A percentile compares a stretch with the other conserved stretches of the same genome.
Evolutionary conservation across 257 asterid species (phyloP).

Genomic region (Gardenia jasminoides): DNA sequence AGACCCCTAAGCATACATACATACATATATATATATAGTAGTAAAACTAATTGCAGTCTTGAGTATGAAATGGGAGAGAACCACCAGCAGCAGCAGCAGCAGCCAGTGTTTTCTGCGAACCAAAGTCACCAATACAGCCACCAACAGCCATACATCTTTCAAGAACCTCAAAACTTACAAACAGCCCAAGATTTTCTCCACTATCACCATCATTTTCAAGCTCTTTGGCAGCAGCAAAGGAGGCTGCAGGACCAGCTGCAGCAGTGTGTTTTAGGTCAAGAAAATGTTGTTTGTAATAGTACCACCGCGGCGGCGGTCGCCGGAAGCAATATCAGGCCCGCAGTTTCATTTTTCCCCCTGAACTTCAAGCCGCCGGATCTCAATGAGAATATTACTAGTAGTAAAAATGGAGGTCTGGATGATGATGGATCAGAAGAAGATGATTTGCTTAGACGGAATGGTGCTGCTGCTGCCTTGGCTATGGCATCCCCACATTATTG

Average conservation of each 20-base stretch:
- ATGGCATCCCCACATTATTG: conserved; percentile 40
- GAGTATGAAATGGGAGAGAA: conserved; percentile 42
- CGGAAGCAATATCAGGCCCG: neutral
- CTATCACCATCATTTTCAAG: conserved; percentile 29
- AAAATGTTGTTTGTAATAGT: neutral
- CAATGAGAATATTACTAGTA: conserved; percentile 10
- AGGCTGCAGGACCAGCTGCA: conserved; percentile 9
- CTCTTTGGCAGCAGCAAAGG: conserved; percentile 20
- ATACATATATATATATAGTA: neutral
- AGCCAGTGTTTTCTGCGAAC: conserved; percentile 21
- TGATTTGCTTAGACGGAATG: conserved; percentile 42
- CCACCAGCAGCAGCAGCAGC: conserved; percentile 31
- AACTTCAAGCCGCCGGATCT: conserved; percentile 53
- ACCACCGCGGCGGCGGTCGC: neutral
- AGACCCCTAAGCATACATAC: neutral
- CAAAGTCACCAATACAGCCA: conserved; percentile 20
- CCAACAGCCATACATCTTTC: conserved; percentile 31
- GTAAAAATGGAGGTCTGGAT: conserved; percentile 1
- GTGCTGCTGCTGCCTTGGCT: conserved; percentile 29
- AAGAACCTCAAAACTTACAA: conserved; percentile 35
- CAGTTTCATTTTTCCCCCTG: neutral
- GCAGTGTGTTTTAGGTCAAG: neutral
- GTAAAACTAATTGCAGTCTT: conserved; percentile 39
- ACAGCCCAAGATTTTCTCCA: conserved; percentile 33
- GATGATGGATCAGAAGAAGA: conserved; percentile 25